Conservation (phyloP, 768 basidiomycete species). For the Mycena pura region DNA sequence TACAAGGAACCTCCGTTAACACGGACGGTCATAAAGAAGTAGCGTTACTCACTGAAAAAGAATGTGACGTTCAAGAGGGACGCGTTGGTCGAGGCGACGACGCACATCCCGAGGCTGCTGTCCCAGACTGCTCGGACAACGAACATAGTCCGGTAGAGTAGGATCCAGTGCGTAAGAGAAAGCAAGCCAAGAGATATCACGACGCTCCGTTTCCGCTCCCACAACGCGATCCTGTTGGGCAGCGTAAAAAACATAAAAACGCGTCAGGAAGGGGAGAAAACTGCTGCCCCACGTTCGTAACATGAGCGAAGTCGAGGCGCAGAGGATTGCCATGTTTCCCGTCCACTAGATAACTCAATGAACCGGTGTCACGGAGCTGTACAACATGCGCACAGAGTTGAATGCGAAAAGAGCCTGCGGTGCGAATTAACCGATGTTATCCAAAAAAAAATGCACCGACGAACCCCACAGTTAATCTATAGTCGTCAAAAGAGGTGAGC, state of each 20-base stretch:
- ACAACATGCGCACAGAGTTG: constrained; percentile 57
- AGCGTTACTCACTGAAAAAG: constrained; percentile 63
- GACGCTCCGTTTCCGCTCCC: constrained; percentile 64
- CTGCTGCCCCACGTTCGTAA: constrained; percentile 69
- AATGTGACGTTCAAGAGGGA: constrained; percentile 67
- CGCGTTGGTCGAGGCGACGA: constrained; percentile 60
- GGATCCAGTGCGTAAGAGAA: constrained; percentile 67
- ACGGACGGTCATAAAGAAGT: too few species aligned
- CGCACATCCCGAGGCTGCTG: constrained; percentile 45
- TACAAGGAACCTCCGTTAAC: constrained; percentile 34
- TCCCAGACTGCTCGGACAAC: constrained; percentile 66
- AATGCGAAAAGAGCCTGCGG: constrained; percentile 68
- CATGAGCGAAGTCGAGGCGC: constrained; percentile 73
- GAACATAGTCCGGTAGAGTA: constrained; percentile 75
- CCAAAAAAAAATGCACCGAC: constrained; percentile 29
- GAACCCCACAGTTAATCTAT: constrained; percentile 67
- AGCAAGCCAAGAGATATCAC: constrained; percentile 57
- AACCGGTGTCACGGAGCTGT: constrained; percentile 5
- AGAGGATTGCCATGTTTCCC: constrained; percentile 70
- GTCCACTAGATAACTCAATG: constrained; percentile 50
- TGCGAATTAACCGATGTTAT: neutral
- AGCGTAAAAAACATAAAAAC: constrained; percentile 10
- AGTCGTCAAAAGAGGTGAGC: neutral
- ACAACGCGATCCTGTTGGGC: constrained; percentile 65
- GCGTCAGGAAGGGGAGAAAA: neutral